Percentiles rank a stretch among this genome's conserved stretches.
Evolutionary conservation across 768 basidiomycete species (phyloP).

Genomic region (Leucocoprinus leucothites): DNA sequence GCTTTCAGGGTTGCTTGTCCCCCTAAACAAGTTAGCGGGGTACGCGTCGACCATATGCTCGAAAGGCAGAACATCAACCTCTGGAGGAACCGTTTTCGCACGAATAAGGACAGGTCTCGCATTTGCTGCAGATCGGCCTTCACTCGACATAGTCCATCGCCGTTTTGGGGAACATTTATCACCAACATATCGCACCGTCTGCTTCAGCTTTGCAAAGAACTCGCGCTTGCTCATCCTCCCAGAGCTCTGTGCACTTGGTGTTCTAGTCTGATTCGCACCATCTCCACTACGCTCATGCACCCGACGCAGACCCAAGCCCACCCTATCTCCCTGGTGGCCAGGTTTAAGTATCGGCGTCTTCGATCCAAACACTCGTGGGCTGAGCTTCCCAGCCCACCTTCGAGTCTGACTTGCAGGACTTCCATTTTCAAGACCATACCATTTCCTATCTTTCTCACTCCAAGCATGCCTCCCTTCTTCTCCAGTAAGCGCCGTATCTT

Average conservation of each 20-base stretch:
- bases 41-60: constrained; percentile 25
- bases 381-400: not conserved
- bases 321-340: constrained; percentile 1
- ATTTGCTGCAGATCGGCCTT: constrained; percentile 32
- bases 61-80: not conserved
- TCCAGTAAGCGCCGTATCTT: constrained; percentile 58
- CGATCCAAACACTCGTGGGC: not conserved
- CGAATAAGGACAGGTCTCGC: constrained; percentile 51
- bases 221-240: constrained; percentile 68
- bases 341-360: not conserved
- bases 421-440: constrained; percentile 53
- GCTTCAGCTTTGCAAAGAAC: constrained; percentile 59
- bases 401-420: constrained; percentile 1
- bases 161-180: constrained; percentile 46
- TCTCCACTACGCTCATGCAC: constrained; percentile 40
- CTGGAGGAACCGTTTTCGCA: not conserved
- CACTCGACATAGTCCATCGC: constrained; percentile 14
- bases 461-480: constrained; percentile 56
- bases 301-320: constrained; percentile 50
- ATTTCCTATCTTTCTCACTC: constrained; percentile 64
- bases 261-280: constrained; percentile 20
- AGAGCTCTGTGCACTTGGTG: constrained; percentile 34
- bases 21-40: constrained; percentile 39
- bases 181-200: constrained; percentile 68
- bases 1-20: constrained; percentile 41